Base-by-base conservation (phyloP, 2,329 filamentous ascomycete genomes). In the Zasmidium angulare region DNA sequence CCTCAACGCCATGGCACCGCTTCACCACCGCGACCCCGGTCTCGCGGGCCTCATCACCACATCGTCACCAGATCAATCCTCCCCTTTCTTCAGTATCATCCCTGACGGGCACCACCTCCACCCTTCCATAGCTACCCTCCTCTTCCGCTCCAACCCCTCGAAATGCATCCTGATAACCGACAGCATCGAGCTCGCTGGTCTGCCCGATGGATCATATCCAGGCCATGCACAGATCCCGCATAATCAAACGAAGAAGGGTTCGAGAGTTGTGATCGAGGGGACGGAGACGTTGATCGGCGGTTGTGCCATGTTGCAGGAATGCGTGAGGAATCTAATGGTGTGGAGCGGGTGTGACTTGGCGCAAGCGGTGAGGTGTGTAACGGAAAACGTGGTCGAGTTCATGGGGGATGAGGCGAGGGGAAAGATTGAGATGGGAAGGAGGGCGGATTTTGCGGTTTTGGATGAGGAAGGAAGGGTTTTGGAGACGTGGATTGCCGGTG, bases 101-200 rank as follows among this genome's bases (percentile, higher is more conserved):
- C 73, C 82, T 2, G 83, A 85, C 59, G 79, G 79, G 29, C 77
- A 83, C 53, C 83, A 85, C 60, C 69, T 85, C 2, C 81, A 84
- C 63, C 81, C 82, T 0, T 69, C 72, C 17, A 76, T 83, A 0
- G 75, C 81, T 0, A 76, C 77, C 0, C 72, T 84, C 29, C 77
- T 83, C 2, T 78, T 82, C 67, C 75, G 77, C 21, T 69, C 78
- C 1, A 77, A 78, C 29, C 80, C 80, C 1, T 61, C 68, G 14
- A 77, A 78, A 59, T 79, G 79, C 61, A 81, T 84, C 50, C 69
- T 83, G 49, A 77, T 84, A 59, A 84, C 81, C 1, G 82, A 84
- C 69, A 78, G 75, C 55, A 82, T 83, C 63, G 82, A 85, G 66
- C 76, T 85, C 2, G 79, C 80, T 10, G 81, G 80, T 7, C 72